Percentiles rank a stretch among this genome's conserved stretches.
phyloP scores from a whole-genome alignment of 768 basidiomycete genomes.

The Macrolepiota albuminosa region DNA sequence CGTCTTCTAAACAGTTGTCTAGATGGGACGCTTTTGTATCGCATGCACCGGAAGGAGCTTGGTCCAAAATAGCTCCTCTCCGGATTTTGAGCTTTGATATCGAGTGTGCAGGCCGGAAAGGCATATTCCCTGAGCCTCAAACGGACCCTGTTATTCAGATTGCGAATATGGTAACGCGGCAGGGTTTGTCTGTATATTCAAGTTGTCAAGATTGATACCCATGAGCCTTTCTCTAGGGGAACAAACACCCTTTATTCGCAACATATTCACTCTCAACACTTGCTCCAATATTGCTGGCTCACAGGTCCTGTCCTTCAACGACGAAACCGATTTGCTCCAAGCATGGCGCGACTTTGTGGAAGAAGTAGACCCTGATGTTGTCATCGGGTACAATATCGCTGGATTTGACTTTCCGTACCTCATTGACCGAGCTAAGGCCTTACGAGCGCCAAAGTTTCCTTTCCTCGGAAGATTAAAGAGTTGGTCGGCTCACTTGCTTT shows the following conservation, averaged over 20 bases:
- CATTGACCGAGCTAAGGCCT: constrained; percentile 82
- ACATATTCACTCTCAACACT: constrained; percentile 92
- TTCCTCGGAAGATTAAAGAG: constrained; percentile 74
- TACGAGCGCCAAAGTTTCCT: constrained; percentile 67
- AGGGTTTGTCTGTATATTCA: constrained; percentile 52
- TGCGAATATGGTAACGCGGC: constrained; percentile 97
- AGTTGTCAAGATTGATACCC: constrained; percentile 2
- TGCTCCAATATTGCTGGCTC: constrained; percentile 98
- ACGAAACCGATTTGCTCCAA: constrained; percentile 70
- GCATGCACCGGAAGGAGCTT: constrained; percentile 85
- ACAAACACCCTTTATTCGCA: constrained; percentile 88
- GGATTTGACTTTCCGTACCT: constrained; percentile 97
- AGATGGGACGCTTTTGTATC: constrained; percentile 88
- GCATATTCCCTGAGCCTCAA: constrained; percentile 91
- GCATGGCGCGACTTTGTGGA: constrained; percentile 90
- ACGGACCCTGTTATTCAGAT: constrained; percentile 97
- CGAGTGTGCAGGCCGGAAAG: constrained; percentile 96
- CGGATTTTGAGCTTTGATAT: constrained; percentile 98
- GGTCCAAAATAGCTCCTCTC: constrained; percentile 90
- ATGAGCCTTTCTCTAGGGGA: constrained; percentile 54
- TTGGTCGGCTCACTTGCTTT: constrained; percentile 25
- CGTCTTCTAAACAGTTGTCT: not conserved
- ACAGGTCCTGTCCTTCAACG: constrained; percentile 80
- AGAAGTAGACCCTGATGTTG: constrained; percentile 88
- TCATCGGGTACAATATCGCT: constrained; percentile 94